These are phyloP conservation scores for Kondoa subrosea DNA, from an alignment of 768 basidiomycete genomes.

Conservation along the genomic window DNA sequence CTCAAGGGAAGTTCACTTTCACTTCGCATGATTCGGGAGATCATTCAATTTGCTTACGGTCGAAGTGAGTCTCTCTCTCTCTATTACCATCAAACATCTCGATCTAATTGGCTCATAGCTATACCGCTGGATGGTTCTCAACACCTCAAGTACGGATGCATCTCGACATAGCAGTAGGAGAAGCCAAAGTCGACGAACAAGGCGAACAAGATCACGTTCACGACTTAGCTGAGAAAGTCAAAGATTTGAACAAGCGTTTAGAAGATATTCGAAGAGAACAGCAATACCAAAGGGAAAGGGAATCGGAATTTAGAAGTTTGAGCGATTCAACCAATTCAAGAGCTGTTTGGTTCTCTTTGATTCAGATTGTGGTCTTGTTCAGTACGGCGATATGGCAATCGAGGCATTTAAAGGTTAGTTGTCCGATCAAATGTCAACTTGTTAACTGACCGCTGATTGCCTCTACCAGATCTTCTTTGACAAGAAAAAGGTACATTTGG, in stretches of 20 bases:
- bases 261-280: conserved; percentile 88
- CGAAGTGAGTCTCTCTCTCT: conserved; percentile 37
- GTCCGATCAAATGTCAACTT: neutral
- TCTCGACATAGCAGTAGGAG: conserved; percentile 83
- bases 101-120: conserved; percentile 27
- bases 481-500: neutral
- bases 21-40: conserved; percentile 93
- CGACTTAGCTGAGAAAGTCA: conserved; percentile 61
- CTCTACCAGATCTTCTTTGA: neutral
- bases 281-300: conserved; percentile 91
- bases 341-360: conserved; percentile 85
- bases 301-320: conserved; percentile 70
- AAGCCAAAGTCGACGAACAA: conserved; percentile 66
- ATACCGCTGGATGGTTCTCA: conserved; percentile 40
- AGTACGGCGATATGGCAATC: conserved; percentile 84
- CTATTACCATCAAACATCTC: neutral
- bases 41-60: conserved; percentile 89
- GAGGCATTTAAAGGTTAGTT: conserved; percentile 52
- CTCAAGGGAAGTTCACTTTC: conserved; percentile 86
- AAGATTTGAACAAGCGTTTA: conserved; percentile 82
- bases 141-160: conserved; percentile 74
- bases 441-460: too few species aligned
- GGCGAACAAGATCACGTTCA: conserved; percentile 72
- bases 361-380: conserved; percentile 68
- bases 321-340: conserved; percentile 79